Conservation (phyloP, 345 rosid species). For the Syzygium jambos region DNA sequence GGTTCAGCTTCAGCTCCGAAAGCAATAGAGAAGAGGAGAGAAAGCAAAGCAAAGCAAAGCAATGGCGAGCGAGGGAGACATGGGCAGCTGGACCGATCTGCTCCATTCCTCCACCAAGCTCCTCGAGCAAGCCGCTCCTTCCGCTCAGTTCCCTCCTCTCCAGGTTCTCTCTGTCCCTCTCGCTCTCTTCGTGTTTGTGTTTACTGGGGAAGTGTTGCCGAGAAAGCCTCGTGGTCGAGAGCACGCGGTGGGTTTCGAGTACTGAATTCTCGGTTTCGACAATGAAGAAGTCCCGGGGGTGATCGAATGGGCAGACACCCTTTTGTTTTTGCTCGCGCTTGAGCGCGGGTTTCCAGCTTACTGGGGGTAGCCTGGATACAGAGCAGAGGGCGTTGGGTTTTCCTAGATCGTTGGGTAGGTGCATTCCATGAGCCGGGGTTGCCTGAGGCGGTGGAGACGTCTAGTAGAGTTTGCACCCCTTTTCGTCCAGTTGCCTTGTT, state of each 20-base stretch:
- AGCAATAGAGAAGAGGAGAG: background rate
- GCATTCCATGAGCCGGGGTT: background rate
- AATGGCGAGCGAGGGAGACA: slow-evolving; percentile 80
- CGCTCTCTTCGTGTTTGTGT: background rate
- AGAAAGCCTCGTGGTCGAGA: background rate
- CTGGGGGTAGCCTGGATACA: background rate
- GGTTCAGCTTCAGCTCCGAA: background rate
- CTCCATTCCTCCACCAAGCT: slow-evolving; percentile 92
- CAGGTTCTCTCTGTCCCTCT: slow-evolving; percentile 45
- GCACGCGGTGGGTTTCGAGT: background rate
- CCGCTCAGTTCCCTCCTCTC: slow-evolving; percentile 97
- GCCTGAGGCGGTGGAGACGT: background rate
- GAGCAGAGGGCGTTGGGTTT: background rate
- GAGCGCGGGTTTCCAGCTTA: background rate
- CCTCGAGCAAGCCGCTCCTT: slow-evolving; percentile 95
- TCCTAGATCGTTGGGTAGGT: background rate
- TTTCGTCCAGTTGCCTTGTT: background rate
- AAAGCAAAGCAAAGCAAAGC: slow-evolving; percentile 1
- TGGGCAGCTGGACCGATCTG: slow-evolving; percentile 88
- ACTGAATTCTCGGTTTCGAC: background rate
- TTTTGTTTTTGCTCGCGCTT: background rate
- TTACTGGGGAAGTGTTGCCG: background rate
- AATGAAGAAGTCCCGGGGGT: background rate
- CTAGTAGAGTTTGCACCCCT: background rate
- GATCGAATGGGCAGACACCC: background rate